Evolutionary conservation across 75 land plant species (phyloP).

Genomic region (Picea sitchensis): DNA sequence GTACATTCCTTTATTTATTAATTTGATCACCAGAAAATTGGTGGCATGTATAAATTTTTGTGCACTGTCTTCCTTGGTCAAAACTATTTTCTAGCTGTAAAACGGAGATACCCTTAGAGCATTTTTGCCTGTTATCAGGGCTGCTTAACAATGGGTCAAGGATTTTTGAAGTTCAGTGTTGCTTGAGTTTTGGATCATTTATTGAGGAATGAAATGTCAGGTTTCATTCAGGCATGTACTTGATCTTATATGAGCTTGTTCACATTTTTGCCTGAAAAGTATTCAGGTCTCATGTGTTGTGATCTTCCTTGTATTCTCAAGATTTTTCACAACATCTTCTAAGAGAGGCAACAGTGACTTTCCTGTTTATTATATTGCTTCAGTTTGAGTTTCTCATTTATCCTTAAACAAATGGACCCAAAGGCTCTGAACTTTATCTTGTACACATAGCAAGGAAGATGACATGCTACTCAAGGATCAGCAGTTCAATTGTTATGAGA

Average conservation of each 20-base stretch:
- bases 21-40: too few species aligned
- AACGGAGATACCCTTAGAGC: neutral
- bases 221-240: neutral
- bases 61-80: neutral
- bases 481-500: neutral
- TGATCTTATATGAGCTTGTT: neutral
- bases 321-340: neutral
- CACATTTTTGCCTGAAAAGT: neutral
- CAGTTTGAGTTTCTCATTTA: neutral
- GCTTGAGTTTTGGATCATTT: neutral
- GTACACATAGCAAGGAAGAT: neutral
- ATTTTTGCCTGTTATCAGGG: neutral
- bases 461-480: neutral
- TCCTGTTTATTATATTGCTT: neutral
- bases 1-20: too few species aligned
- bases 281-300: neutral
- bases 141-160: neutral
- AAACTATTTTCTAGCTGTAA: neutral
- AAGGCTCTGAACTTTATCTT: neutral
- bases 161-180: neutral
- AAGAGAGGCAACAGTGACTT: neutral
- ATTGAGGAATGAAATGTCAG: neutral
- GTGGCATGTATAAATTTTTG: too few species aligned
- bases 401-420: neutral
- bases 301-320: neutral